Evolutionary conservation across 768 basidiomycete species (phyloP).

Genomic region (Tylopilus cervinicoccineus): DNA sequence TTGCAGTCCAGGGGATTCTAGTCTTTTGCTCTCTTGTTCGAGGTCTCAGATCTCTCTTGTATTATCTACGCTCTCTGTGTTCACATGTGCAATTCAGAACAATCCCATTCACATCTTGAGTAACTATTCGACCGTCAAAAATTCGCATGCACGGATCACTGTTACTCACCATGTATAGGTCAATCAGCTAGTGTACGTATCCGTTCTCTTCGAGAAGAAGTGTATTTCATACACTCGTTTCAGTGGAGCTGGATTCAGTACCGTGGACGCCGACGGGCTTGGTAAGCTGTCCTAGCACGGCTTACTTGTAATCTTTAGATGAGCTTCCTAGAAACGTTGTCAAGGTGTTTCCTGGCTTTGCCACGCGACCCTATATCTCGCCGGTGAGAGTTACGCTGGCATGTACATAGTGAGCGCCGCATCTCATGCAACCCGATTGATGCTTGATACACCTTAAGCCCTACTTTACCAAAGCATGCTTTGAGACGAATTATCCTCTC

Average conservation of each 20-base stretch:
- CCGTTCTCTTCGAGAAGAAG: background rate
- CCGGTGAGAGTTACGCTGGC: constrained; percentile 76
- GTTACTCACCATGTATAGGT: constrained; percentile 70
- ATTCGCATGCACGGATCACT: constrained; percentile 54
- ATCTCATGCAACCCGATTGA: no score
- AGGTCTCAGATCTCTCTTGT: constrained; percentile 32
- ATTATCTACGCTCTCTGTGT: background rate
- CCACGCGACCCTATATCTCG: constrained; percentile 62
- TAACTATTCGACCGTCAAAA: constrained; percentile 47
- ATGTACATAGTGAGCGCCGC: constrained; percentile 55
- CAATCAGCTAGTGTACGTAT: constrained; percentile 62
- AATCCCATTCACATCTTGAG: constrained; percentile 59
- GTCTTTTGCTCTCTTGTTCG: constrained; percentile 59
- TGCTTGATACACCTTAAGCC: constrained; percentile 53
- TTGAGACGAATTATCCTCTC: constrained; percentile 55
- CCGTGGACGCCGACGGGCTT: constrained; percentile 52
- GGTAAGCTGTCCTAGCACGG: constrained; percentile 28
- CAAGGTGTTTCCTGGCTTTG: constrained; percentile 68
- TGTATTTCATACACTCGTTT: constrained; percentile 1
- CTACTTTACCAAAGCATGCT: constrained; percentile 70
- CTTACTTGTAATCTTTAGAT: constrained; percentile 39
- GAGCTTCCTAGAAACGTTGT: constrained; percentile 70
- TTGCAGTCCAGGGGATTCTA: constrained; percentile 60
- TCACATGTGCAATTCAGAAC: constrained; percentile 43
- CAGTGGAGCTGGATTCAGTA: constrained; percentile 62